Evolutionary conservation across 2,329 filamentous ascomycete species (phyloP), one percentile per base, ranked within the genome.

Genomic region (Colletotrichum euphorbiae): DNA sequence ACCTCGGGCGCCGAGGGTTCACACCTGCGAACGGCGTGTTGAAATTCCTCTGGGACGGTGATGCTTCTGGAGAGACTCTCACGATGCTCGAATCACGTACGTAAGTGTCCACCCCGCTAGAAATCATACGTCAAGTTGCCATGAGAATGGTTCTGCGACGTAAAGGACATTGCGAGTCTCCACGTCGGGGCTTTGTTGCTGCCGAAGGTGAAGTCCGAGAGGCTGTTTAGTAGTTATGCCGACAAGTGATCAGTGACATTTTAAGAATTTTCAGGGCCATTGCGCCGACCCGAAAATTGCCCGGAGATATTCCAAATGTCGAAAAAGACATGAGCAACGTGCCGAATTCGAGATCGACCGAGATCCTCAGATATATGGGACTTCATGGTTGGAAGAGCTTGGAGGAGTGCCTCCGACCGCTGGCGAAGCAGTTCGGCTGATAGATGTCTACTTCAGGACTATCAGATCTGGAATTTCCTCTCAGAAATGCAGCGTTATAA

Each of bases 351-450:
- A 17, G 21, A 15, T 42, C 36, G 15, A 52, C 21, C 33, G 40
- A 58, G 28, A 8, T 48, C 11, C 38, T 58, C 15, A 28, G 17
- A 28, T 6, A 11, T 4, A 12, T 58, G 19, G 55, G 55, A 13
- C 38, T 58, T 11, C n/a, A 8, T 9, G 46, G 58, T 15, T 61
- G 58, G 46, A 60, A 43, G 8, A 31, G 33, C 19, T 11, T 61
- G 3, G 21, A 52, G n/a, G 36, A 61, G 17, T 52, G 45, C 2
- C 13, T 61, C 1, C 13, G 21, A 4, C 21, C 43, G 13, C 12
- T 52, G 17, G 21, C n/a, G 1, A 33, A 19, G 33, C 46, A 52
- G 46, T 61, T 43, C 4, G 24, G 24, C 24, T 24, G 24, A 24
- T 24, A 5, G 5, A 24, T 24, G 3, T 24, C 24, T 4, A 24